Evolutionary conservation across 2,329 filamentous ascomycete genomes (phyloP).

Genomic region (Aaosphaeria arxii): DNA sequence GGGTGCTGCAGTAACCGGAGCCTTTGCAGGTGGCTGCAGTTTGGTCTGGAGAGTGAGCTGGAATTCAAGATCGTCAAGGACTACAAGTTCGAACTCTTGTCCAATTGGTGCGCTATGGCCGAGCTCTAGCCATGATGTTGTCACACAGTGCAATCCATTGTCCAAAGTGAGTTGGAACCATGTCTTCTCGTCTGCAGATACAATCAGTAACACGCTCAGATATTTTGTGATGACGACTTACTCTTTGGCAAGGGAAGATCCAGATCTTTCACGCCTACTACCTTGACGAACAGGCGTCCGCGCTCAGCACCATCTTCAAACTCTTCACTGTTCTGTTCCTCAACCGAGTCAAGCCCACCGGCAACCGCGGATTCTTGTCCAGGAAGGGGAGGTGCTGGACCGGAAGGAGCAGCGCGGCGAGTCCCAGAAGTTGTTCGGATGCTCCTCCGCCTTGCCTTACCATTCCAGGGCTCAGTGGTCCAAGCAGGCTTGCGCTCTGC

Average conservation of each 20-base stretch:
- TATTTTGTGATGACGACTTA: slow-evolving; percentile 46
- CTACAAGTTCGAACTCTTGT: slow-evolving; percentile 96
- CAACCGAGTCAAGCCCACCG: slow-evolving; percentile 59
- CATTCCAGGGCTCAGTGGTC: slow-evolving; percentile 97
- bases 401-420: slow-evolving; percentile 59
- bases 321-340: slow-evolving; percentile 65
- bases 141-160: slow-evolving; percentile 96
- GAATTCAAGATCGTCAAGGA: slow-evolving; percentile 97
- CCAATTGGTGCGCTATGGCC: slow-evolving; percentile 91
- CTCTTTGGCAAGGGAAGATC: slow-evolving; percentile 87
- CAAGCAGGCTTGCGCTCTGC: slow-evolving; percentile 72
- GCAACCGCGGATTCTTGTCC: slow-evolving; percentile 80
- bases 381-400: slow-evolving; percentile 76
- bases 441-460: slow-evolving; percentile 67
- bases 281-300: slow-evolving; percentile 93
- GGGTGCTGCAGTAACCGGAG: slow-evolving; percentile 42
- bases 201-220: slow-evolving; percentile 10
- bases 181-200: slow-evolving; percentile 69
- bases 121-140: slow-evolving; percentile 90
- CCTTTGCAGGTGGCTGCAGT: slow-evolving; percentile 69
- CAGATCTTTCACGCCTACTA: slow-evolving; percentile 95
- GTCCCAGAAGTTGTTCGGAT: slow-evolving; percentile 57
- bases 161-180: slow-evolving; percentile 98
- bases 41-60: slow-evolving; percentile 96
- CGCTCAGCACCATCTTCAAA: slow-evolving; percentile 80